Evolutionary conservation across 2,329 filamentous ascomycete species (phyloP).

Genomic region (Basipetospora chlamydospora): DNA sequence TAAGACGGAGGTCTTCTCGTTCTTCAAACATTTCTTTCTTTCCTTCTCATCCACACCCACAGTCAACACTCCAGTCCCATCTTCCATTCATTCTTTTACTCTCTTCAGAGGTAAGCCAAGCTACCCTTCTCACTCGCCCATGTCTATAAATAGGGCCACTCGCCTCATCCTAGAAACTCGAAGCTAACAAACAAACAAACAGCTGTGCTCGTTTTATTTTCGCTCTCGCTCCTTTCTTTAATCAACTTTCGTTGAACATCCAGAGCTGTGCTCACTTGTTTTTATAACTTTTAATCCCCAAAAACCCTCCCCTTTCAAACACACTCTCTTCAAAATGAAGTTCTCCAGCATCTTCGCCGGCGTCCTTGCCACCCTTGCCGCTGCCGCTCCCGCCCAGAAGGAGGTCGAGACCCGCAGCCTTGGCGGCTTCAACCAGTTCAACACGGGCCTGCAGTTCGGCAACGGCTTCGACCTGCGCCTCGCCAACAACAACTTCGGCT

Average conservation of each 20-base stretch:
- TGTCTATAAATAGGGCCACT: background rate
- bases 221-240: slow-evolving; percentile 23
- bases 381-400: slow-evolving; percentile 25
- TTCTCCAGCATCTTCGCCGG: slow-evolving; percentile 27
- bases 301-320: slow-evolving; percentile 13
- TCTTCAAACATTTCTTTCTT: slow-evolving; percentile 13
- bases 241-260: slow-evolving; percentile 21
- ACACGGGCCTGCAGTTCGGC: slow-evolving; percentile 22
- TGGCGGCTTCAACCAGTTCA: slow-evolving; percentile 23
- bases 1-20: slow-evolving; percentile 16
- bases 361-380: slow-evolving; percentile 27
- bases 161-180: background rate
- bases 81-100: slow-evolving; percentile 27
- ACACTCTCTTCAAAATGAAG: slow-evolving; percentile 30
- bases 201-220: slow-evolving; percentile 38
- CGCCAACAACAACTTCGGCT: slow-evolving; percentile 25
- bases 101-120: slow-evolving; percentile 27
- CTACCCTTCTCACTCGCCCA: background rate
- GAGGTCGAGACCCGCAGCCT: slow-evolving; percentile 17
- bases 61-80: slow-evolving; percentile 16
- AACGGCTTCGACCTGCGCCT: slow-evolving; percentile 22
- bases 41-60: slow-evolving; percentile 12
- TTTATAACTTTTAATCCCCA: slow-evolving; percentile 11
- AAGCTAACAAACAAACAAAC: slow-evolving; percentile 11
- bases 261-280: slow-evolving; percentile 28